Conservation (phyloP, 108 stramenopile genomes). For the Cyclotella distinguenda region DNA sequence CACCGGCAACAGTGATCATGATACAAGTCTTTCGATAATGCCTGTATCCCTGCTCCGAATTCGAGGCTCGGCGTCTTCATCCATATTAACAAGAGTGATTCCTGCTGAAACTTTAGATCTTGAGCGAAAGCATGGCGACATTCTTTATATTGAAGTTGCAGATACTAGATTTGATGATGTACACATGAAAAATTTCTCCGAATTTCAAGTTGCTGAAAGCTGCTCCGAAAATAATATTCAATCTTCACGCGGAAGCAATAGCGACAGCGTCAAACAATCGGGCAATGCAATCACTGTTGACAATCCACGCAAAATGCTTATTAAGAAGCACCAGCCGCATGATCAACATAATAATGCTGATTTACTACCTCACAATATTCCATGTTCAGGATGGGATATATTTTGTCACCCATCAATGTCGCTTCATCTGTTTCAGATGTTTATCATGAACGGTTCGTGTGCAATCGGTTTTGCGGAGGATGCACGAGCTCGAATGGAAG, state of each 20-base stretch:
- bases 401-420: slow-evolving; percentile 50
- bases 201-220: no score
- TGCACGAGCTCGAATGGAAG: slow-evolving; percentile 56
- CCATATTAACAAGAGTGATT: slow-evolving; percentile 19
- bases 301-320: slow-evolving; percentile 13
- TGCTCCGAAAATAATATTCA: no score
- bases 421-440: slow-evolving; percentile 46
- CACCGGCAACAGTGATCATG: not conserved
- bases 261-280: no score
- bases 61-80: slow-evolving; percentile 23
- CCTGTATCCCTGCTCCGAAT: slow-evolving; percentile 36
- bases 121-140: not conserved
- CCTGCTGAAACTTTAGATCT: not conserved
- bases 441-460: slow-evolving; percentile 51
- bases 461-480: slow-evolving; percentile 79
- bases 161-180: not conserved
- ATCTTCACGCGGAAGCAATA: no score
- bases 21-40: slow-evolving; percentile 17
- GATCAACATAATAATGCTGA: slow-evolving; percentile 16
- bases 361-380: slow-evolving; percentile 51
- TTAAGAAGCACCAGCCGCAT: slow-evolving; percentile 41
- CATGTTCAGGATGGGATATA: slow-evolving; percentile 69
- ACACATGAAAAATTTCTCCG: no score
- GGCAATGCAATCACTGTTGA: slow-evolving; percentile 1
- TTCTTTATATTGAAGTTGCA: not conserved